These are phyloP conservation scores for Kwoniella shivajii DNA, from an alignment of 1,284 basidiomycete species.

Conservation along the genomic window DNA sequence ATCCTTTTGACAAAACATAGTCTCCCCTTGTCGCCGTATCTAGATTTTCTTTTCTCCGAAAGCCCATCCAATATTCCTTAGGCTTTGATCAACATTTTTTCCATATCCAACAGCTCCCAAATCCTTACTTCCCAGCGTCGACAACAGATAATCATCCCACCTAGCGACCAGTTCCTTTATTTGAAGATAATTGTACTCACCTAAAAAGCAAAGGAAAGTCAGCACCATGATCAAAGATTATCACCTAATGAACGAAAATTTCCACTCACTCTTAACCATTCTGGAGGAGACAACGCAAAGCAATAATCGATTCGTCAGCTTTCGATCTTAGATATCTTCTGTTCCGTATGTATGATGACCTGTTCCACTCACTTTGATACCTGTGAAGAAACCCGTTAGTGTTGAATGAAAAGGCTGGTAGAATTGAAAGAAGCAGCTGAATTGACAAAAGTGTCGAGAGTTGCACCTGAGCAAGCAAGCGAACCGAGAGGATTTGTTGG, in stretches of 20 bases:
- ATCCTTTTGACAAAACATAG: neutral
- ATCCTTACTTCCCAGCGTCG: neutral
- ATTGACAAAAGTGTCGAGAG: neutral
- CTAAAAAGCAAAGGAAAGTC: constrained; percentile 15
- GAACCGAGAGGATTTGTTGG: neutral
- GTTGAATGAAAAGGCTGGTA: constrained; percentile 4
- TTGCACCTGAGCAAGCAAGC: neutral
- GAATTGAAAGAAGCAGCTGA: constrained; percentile 3
- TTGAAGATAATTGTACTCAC: constrained; percentile 21
- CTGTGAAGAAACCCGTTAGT: constrained; percentile 22
- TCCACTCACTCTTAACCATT: constrained; percentile 53
- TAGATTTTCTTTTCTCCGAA: too few relatives aligned
- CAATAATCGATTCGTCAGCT: constrained; percentile 19
- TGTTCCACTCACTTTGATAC: constrained; percentile 29
- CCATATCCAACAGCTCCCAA: neutral
- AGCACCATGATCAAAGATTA: constrained; percentile 11
- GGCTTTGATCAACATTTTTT: too few relatives aligned
- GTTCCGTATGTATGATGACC: neutral
- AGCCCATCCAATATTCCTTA: too few relatives aligned
- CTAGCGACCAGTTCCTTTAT: neutral
- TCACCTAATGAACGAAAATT: neutral
- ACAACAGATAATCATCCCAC: neutral
- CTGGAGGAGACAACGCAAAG: constrained; percentile 16
- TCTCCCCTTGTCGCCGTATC: too few relatives aligned
- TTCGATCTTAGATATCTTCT: neutral